These are phyloP conservation scores for Saccharomycopsis schoenii DNA, from an alignment of 805 yeast genomes.

Conservation along the genomic window DNA sequence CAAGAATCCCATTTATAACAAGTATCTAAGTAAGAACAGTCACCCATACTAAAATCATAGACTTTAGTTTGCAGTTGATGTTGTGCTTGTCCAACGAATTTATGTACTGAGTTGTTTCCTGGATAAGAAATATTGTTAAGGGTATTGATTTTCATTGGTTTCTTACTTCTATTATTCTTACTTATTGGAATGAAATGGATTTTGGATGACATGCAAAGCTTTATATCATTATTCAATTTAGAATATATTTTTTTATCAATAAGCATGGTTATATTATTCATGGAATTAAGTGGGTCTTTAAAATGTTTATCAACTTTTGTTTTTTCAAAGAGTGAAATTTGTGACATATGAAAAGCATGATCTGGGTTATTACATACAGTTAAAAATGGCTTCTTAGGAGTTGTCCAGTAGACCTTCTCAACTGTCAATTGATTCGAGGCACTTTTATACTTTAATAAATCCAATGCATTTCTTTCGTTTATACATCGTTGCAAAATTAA, in stretches of 20 bases:
- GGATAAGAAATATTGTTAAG: neutral
- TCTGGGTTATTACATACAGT: conserved; percentile 39
- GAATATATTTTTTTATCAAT: conserved; percentile 2
- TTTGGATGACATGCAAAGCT: conserved; percentile 27
- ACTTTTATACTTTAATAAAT: neutral
- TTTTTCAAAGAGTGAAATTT: conserved; percentile 6
- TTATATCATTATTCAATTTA: conserved; percentile 23
- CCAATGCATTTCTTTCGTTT: neutral
- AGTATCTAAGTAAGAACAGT: conserved; percentile 89
- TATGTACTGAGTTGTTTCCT: neutral
- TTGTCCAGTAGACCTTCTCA: conserved; percentile 31
- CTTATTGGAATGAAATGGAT: conserved; percentile 48
- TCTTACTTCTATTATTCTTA: conserved; percentile 22
- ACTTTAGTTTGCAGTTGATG: conserved; percentile 20
- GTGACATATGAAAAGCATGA: conserved; percentile 12
- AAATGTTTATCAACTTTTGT: conserved; percentile 12
- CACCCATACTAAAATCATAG: conserved; percentile 71
- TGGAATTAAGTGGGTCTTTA: conserved; percentile 22
- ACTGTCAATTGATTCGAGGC: neutral
- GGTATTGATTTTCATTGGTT: neutral
- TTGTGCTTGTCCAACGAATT: neutral
- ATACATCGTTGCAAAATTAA: neutral
- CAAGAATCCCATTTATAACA: conserved; percentile 74
- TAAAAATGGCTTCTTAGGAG: conserved; percentile 34
- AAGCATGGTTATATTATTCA: conserved; percentile 10